These are phyloP conservation scores for Nakazawaea siamensis DNA, from an alignment of 805 yeast species.

Conservation along the genomic window DNA sequence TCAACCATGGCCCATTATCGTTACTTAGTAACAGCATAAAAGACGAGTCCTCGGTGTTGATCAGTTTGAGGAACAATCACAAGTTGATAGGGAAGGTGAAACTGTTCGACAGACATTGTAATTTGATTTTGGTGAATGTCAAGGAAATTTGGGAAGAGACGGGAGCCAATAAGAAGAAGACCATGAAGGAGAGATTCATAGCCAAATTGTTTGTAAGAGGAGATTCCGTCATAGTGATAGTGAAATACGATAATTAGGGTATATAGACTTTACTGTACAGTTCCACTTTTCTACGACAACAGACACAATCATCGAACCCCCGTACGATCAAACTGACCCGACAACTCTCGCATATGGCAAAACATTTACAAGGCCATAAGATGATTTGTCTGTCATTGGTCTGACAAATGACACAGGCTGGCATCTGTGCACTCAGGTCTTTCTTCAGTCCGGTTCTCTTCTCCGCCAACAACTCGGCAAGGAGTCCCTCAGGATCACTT, in stretches of 20 bases:
- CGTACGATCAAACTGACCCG: conserved; percentile 64
- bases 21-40: conserved; percentile 78
- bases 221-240: conserved; percentile 83
- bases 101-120: conserved; percentile 95
- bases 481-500: too few relatives aligned
- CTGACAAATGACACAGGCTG: conserved; percentile 77
- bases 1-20: conserved; percentile 84
- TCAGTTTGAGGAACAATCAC: conserved; percentile 89
- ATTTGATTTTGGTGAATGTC: conserved; percentile 86
- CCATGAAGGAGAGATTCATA: conserved; percentile 62
- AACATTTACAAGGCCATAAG: conserved; percentile 90
- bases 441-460: too few relatives aligned
- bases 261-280: conserved; percentile 54
- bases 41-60: conserved; percentile 67
- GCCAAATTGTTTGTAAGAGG: conserved; percentile 91
- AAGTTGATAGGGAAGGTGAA: conserved; percentile 84
- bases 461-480: too few relatives aligned
- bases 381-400: conserved; percentile 65
- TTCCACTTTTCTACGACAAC: conserved; percentile 71
- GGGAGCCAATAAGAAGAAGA: conserved; percentile 59
- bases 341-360: conserved; percentile 82
- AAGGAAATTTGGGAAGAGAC: conserved; percentile 58
- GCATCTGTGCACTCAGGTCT: conserved; percentile 20
- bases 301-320: conserved; percentile 73
- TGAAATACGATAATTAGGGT: conserved; percentile 42